A percentile compares a stretch with the other conserved stretches of the same genome.
Evolutionary conservation across 2,329 filamentous ascomycete genomes (phyloP).

Genomic region (Cladosporium austrohemisphaericum): DNA sequence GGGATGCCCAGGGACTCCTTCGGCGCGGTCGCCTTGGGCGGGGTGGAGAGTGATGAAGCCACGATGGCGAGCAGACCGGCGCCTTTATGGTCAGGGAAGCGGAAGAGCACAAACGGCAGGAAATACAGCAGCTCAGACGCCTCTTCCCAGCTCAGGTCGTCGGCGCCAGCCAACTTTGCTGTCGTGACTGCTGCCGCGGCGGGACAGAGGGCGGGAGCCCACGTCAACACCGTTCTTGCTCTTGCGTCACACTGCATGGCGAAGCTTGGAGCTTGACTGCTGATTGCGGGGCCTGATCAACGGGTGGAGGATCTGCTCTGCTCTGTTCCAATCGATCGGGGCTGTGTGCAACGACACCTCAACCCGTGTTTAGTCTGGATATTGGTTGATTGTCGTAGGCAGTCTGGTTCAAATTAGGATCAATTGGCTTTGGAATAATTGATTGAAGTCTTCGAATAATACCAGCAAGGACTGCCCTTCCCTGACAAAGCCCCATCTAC

Average conservation of each 20-base stretch:
- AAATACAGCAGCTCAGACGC: constrained; percentile 2
- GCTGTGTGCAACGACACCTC: no score
- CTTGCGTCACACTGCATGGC: constrained; percentile 13
- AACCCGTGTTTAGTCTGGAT: no score
- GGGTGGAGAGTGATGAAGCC: constrained; percentile 1
- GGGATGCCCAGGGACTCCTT: constrained; percentile 3
- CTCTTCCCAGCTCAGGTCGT: constrained; percentile 5
- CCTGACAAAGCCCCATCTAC: not conserved
- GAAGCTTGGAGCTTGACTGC: not conserved
- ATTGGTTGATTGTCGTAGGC: no score
- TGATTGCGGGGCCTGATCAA: no score
- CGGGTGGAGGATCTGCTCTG: no score
- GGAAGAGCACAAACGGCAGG: constrained; percentile 7
- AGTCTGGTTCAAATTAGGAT: no score
- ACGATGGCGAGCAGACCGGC: constrained; percentile 13
- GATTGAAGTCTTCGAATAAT: no score
- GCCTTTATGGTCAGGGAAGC: constrained; percentile 9
- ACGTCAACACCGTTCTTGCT: not conserved
- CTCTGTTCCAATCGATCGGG: no score
- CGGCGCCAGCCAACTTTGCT: not conserved
- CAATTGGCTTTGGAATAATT: not conserved
- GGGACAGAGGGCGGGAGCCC: not conserved
- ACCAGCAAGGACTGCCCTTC: no score
- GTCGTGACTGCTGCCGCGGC: not conserved
- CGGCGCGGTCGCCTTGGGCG: constrained; percentile 1